A percentile compares a stretch with the other conserved stretches of the same genome.
Conservation (phyloP, 768 basidiomycete genomes). For the Russula olivacea region DNA sequence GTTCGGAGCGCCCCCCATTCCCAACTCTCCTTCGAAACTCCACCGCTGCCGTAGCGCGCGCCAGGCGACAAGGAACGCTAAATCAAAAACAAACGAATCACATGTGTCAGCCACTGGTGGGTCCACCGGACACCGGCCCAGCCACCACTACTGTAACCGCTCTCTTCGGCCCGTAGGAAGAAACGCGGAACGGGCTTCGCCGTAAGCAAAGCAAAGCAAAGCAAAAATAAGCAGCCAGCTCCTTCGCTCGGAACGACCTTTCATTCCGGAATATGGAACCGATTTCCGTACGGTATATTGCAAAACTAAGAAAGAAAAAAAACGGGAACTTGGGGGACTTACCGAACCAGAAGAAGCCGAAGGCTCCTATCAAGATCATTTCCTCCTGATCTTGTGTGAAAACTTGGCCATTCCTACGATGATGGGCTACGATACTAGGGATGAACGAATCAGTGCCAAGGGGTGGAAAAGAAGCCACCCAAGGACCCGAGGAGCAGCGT, state of each 20-base stretch:
- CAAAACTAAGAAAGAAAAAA: neutral
- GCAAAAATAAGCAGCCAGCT: neutral
- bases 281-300: neutral
- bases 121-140: neutral
- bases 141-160: neutral
- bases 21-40: slow-evolving; percentile 15
- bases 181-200: too few species aligned
- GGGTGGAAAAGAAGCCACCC: neutral
- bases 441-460: neutral
- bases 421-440: slow-evolving; percentile 59
- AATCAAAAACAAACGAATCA: neutral
- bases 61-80: slow-evolving; percentile 42
- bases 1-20: slow-evolving; percentile 23
- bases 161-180: neutral
- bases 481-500: neutral
- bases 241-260: neutral
- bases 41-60: slow-evolving; percentile 31
- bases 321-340: slow-evolving; percentile 27
- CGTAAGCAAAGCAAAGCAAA: neutral
- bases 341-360: slow-evolving; percentile 78
- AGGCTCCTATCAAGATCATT: slow-evolving; percentile 59
- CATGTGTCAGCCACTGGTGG: neutral
- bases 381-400: slow-evolving; percentile 71
- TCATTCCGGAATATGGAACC: neutral
- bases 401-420: slow-evolving; percentile 52